Evolutionary conservation across 495 filamentous ascomycete genomes (phyloP).

Genomic region (Penicillium longicatenatum): DNA sequence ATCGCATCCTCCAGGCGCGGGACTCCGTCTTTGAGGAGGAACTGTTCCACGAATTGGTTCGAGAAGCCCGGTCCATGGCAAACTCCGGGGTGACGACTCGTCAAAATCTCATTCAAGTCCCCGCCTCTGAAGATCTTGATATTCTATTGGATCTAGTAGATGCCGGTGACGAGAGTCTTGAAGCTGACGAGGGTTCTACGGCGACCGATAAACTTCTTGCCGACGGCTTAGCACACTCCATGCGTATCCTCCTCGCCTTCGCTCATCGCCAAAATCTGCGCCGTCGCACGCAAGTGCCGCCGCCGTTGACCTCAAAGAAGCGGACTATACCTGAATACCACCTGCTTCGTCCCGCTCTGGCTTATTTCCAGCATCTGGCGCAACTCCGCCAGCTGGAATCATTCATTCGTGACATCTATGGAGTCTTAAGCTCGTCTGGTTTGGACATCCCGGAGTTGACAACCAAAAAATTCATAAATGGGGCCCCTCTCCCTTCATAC

Average conservation of each 20-base stretch:
- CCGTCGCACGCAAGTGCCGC: constrained; percentile 61
- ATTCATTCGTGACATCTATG: constrained; percentile 39
- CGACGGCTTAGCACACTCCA: constrained; percentile 56
- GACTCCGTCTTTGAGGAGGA: constrained; percentile 91
- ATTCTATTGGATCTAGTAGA: constrained; percentile 68
- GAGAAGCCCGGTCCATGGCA: constrained; percentile 72
- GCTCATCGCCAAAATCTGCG: constrained; percentile 68
- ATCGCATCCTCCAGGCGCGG: constrained; percentile 75
- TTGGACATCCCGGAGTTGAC: constrained; percentile 36
- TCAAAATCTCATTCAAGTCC: constrained; percentile 59
- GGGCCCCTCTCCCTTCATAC: constrained; percentile 11
- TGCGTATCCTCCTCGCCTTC: constrained; percentile 71
- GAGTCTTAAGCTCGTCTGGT: constrained; percentile 43
- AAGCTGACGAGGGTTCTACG: constrained; percentile 9
- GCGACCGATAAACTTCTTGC: constrained; percentile 45
- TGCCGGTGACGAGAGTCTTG: constrained; percentile 40
- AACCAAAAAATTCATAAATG: constrained; percentile 32
- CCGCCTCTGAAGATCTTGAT: constrained; percentile 53
- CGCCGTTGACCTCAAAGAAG: constrained; percentile 55
- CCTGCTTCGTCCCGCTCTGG: constrained; percentile 66
- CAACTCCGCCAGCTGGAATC: constrained; percentile 39
- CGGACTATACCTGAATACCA: constrained; percentile 53
- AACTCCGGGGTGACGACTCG: constrained; percentile 64
- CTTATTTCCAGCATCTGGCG: constrained; percentile 62
- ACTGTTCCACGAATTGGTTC: constrained; percentile 85